Evolutionary conservation across 2,329 filamentous ascomycete species (phyloP), one percentile per base, ranked within the genome.

Genomic region (Leptographium procerum): DNA sequence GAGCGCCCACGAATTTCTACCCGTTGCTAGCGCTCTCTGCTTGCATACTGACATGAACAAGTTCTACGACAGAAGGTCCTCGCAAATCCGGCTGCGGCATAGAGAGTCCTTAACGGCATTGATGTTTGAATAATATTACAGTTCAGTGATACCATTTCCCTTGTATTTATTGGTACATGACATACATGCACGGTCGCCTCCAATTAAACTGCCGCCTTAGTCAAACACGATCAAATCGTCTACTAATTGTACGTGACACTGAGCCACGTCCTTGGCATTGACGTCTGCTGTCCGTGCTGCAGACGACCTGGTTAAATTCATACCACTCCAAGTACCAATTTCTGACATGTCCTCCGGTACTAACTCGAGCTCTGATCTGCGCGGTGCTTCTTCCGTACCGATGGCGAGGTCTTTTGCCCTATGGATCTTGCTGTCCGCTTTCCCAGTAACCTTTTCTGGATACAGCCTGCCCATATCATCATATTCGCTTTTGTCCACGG

Each of bases 61-160:
- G 74, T 73, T 33, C 64, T 74, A 51, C 66, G 71, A 56, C 70
- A 71, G 64, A 73, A 73, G 57, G 68, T 71, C 57, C 71, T 67
- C 19, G 61, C 63, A 19, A 48, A 51, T 26, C 52, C 60, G 14
- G 57, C 45, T 59, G 59, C 34, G 22, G 63, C 31, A 40, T 40
- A n/a, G 19, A 11, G 11, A 31, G 8, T 50, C 31, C 6, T 51
- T 11, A 16, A 9, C 6, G n/a, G 33, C 13, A 13, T 33, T n/a
- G 48, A 31, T 48, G 24, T 36, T 36, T 24, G 34, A 36, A 11
- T 36, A 50, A 19, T 36, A 36, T 40, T 13, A n/a, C 26, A 31
- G 45, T 26, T 14, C 33, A 57, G 34, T 22, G 56, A 57, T 57
- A 57, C 56, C 56, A 57, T 53, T 47, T n/a, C 26, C 28, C 31